Evolutionary conservation across 257 asterid genomes (phyloP).

Genomic region (Solanum tacnaense): DNA sequence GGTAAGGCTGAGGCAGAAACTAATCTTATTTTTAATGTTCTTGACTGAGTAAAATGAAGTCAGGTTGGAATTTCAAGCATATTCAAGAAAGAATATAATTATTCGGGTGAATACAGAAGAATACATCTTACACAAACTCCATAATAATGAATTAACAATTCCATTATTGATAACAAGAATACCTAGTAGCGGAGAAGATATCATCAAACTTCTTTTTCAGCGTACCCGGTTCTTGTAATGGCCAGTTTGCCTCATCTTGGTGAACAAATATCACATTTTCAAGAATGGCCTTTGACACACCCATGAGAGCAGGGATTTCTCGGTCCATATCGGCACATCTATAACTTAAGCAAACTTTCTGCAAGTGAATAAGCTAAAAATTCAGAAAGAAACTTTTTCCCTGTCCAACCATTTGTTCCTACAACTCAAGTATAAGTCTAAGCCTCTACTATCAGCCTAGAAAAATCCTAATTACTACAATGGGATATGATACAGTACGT

Average conservation of each 20-base stretch:
- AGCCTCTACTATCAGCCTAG: background rate
- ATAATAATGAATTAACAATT: background rate
- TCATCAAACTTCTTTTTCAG: conserved; percentile 95
- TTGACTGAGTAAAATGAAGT: background rate
- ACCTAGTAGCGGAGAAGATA: conserved; percentile 97
- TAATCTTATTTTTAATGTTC: background rate
- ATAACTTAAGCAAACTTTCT: conserved; percentile 97
- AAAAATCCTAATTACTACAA: background rate
- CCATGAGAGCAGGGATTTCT: conserved; percentile 98
- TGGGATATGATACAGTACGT: background rate
- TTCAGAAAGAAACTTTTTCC: conserved; percentile 6
- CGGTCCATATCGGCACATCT: conserved; percentile 99
- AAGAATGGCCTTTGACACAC: conserved; percentile 93
- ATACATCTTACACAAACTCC: background rate
- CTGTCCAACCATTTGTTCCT: background rate
- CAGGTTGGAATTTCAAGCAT: background rate
- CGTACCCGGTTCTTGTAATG: conserved; percentile 87
- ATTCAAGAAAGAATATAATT: background rate
- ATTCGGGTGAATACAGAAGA: background rate
- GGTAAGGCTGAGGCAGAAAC: background rate
- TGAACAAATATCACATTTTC: conserved; percentile 97
- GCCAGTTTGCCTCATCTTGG: conserved; percentile 99
- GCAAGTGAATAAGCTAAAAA: conserved; percentile 26
- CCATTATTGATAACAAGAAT: conserved; percentile 5
- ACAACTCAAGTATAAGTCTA: background rate